phyloP scores from a whole-genome alignment of 2,329 filamentous ascomycete genomes.

The Aspergillus pseudonomiae region DNA sequence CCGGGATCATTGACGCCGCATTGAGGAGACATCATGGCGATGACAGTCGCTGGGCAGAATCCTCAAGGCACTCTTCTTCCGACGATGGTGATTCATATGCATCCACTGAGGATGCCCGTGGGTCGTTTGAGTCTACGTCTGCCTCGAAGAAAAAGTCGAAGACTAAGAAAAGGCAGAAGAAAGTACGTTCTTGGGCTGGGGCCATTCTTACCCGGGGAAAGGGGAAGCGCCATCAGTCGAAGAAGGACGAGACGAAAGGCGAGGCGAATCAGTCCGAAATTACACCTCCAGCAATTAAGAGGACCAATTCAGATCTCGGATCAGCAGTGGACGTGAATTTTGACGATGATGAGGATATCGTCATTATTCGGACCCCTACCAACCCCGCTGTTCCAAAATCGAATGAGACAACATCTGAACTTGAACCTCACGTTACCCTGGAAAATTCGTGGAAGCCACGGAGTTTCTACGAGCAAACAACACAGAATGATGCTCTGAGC shows the following conservation, averaged over 20 bases:
- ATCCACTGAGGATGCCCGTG: constrained; percentile 31
- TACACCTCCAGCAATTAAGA: constrained; percentile 48
- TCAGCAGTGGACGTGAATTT: constrained; percentile 51
- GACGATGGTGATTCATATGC: constrained; percentile 34
- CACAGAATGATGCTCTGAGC: constrained; percentile 67
- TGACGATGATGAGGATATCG: constrained; percentile 51
- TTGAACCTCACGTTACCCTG: constrained; percentile 25
- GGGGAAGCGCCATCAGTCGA: constrained; percentile 48
- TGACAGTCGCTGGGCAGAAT: constrained; percentile 27
- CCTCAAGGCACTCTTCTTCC: constrained; percentile 31
- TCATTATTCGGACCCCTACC: constrained; percentile 50
- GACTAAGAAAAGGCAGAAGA: constrained; percentile 64
- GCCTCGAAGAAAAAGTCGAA: constrained; percentile 39
- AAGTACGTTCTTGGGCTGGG: constrained; percentile 68
- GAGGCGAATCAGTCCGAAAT: constrained; percentile 39
- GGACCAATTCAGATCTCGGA: constrained; percentile 46
- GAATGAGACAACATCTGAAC: constrained; percentile 22
- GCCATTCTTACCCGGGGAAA: constrained; percentile 53
- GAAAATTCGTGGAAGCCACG: constrained; percentile 47
- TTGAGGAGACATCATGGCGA: constrained; percentile 25
- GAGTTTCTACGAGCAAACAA: constrained; percentile 47
- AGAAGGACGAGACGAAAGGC: constrained; percentile 47
- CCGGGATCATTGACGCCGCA: constrained; percentile 30
- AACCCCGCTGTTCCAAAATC: constrained; percentile 37
- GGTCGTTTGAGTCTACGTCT: constrained; percentile 24